Evolutionary conservation across 2,329 filamentous ascomycete species (phyloP).

Genomic region (Penicillium sp.): DNA sequence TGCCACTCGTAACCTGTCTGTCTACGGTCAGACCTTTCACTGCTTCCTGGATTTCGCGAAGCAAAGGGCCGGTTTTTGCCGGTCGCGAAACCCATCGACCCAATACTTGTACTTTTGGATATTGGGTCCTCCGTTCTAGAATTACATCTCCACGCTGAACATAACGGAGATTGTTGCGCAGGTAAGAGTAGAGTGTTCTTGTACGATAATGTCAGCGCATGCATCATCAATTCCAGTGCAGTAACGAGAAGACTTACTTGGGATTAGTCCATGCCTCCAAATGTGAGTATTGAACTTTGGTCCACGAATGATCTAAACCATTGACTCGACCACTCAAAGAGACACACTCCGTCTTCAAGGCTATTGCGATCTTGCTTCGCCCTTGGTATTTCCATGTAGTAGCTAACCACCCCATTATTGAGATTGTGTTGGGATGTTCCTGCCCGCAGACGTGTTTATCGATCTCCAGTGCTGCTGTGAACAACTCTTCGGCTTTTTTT

Average conservation of each 20-base stretch:
- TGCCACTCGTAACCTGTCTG: background rate
- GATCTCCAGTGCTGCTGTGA: background rate
- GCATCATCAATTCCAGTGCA: background rate
- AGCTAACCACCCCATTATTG: background rate
- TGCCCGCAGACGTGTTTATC: background rate
- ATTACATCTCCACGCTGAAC: background rate
- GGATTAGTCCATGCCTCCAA: conserved; percentile 2
- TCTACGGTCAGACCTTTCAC: background rate
- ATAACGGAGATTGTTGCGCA: too few relatives aligned
- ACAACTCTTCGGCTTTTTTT: background rate
- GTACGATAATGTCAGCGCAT: background rate
- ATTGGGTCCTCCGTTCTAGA: background rate
- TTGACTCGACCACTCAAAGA: background rate
- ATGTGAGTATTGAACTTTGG: background rate
- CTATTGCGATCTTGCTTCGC: background rate
- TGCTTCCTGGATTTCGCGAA: conserved; percentile 11
- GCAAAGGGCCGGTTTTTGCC: background rate
- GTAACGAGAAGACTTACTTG: background rate
- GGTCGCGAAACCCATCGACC: background rate
- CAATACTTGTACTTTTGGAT: background rate
- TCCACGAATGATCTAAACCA: background rate
- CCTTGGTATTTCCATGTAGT: background rate
- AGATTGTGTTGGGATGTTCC: background rate
- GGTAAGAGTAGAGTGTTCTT: background rate
- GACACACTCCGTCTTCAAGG: conserved; percentile 1